A percentile compares a stretch with the other conserved stretches of the same genome.
These are phyloP conservation scores for Kodamaea fukazawae DNA, from an alignment of 805 yeast genomes.

Conservation along the genomic window DNA sequence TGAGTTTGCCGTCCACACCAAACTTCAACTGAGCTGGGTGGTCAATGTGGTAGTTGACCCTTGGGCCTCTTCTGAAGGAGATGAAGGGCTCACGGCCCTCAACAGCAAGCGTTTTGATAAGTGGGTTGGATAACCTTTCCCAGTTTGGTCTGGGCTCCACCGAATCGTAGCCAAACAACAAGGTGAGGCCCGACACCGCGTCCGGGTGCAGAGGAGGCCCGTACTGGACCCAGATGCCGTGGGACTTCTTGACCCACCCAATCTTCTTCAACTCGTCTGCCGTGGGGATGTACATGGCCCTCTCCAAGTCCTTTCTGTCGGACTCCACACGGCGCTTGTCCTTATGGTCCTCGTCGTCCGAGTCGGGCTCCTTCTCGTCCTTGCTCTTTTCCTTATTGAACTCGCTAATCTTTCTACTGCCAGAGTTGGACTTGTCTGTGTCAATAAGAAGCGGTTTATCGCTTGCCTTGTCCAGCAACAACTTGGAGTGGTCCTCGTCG, in stretches of 20 bases:
- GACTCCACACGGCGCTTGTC: conserved; percentile 16
- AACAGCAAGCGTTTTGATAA: conserved; percentile 18
- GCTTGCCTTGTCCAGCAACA: conserved; percentile 10
- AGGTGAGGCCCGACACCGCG: conserved; percentile 58
- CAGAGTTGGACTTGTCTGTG: conserved; percentile 16
- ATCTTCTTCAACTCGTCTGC: conserved; percentile 30
- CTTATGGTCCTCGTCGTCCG: conserved; percentile 5
- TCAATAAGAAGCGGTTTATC: conserved; percentile 10
- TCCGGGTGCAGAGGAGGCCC: conserved; percentile 36
- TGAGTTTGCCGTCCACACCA: conserved; percentile 51
- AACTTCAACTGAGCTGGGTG: conserved; percentile 34
- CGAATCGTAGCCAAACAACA: conserved; percentile 70
- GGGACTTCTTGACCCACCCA: conserved; percentile 47
- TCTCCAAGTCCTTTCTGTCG: conserved; percentile 19
- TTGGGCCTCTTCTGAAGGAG: conserved; percentile 36
- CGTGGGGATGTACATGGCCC: conserved; percentile 29
- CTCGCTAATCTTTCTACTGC: conserved; percentile 13
- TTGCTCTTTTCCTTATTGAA: conserved; percentile 8
- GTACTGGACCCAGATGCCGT: conserved; percentile 61
- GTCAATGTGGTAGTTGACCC: conserved; percentile 24
- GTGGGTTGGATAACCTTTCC: conserved; percentile 36
- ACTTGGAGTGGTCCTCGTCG: conserved; percentile 23
- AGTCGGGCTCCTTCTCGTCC: conserved; percentile 1
- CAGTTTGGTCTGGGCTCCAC: conserved; percentile 78
- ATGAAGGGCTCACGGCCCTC: conserved; percentile 18